Evolutionary conservation across 768 basidiomycete species (phyloP).

Genomic region (Rhizopogon vinicolor): DNA sequence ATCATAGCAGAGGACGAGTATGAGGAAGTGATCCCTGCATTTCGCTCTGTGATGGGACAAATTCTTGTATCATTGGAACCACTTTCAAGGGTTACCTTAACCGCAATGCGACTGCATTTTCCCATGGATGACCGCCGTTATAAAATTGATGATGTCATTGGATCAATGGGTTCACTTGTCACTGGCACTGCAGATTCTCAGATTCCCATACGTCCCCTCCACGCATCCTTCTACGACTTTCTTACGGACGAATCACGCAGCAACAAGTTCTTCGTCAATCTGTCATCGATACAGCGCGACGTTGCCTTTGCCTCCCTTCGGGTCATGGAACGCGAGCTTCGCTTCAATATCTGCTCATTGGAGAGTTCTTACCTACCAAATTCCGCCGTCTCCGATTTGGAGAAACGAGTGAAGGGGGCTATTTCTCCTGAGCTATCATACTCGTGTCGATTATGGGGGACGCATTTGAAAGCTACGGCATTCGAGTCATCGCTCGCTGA

Average conservation of each 20-base stretch:
- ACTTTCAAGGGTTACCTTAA: not conserved
- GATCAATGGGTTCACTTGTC: not conserved
- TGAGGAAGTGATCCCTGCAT: not conserved
- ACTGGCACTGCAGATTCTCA: not conserved
- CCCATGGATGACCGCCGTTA: not conserved
- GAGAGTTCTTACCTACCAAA: slow-evolving; percentile 25
- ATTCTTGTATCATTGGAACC: slow-evolving; percentile 4
- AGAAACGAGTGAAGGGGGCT: not conserved
- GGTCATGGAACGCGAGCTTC: slow-evolving; percentile 6
- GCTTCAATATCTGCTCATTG: slow-evolving; percentile 32
- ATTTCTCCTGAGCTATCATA: too few relatives aligned
- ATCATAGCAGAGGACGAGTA: not conserved
- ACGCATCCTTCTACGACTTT: slow-evolving; percentile 24
- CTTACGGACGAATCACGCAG: slow-evolving; percentile 9
- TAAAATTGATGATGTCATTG: too few relatives aligned
- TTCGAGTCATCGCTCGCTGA: too few relatives aligned
- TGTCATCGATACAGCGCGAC: too few relatives aligned
- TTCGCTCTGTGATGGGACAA: slow-evolving; percentile 3
- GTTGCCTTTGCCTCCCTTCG: too few relatives aligned
- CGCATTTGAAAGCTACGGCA: too few relatives aligned
- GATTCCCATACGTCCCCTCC: slow-evolving; percentile 3
- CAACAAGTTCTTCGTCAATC: too few relatives aligned
- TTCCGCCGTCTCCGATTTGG: slow-evolving; percentile 9
- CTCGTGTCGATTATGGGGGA: too few relatives aligned
- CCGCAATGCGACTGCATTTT: too few relatives aligned